Evolutionary conservation across 2,329 filamentous ascomycete genomes (phyloP).

Genomic region (Blumeriella jaapii): DNA sequence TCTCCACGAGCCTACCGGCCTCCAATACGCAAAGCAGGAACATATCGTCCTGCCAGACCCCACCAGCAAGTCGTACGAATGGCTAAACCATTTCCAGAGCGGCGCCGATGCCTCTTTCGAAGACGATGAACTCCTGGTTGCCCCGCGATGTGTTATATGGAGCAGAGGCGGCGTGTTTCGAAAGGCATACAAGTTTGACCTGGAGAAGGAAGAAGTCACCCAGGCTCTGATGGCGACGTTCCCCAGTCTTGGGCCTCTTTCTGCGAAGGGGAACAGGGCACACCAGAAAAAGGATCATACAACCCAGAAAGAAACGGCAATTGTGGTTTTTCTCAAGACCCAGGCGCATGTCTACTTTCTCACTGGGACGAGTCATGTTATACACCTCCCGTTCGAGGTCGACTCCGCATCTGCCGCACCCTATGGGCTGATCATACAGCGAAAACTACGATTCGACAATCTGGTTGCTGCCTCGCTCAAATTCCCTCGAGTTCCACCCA

Average conservation of each 20-base stretch:
- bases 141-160: slow-evolving; percentile 47
- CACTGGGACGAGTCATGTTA: slow-evolving; percentile 73
- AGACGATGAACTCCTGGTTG: slow-evolving; percentile 26
- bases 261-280: slow-evolving; percentile 14
- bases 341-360: slow-evolving; percentile 92
- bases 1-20: slow-evolving; percentile 74
- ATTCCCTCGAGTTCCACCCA: slow-evolving; percentile 57
- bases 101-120: slow-evolving; percentile 27
- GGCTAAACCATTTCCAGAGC: slow-evolving; percentile 51
- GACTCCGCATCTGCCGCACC: slow-evolving; percentile 76
- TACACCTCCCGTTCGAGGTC: slow-evolving; percentile 91
- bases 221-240: slow-evolving; percentile 83
- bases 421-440: slow-evolving; percentile 73
- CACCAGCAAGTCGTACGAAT: slow-evolving; percentile 55
- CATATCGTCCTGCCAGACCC: slow-evolving; percentile 61
- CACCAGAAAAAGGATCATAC: slow-evolving; percentile 21
- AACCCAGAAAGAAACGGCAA: slow-evolving; percentile 42
- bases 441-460: slow-evolving; percentile 50
- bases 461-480: slow-evolving; percentile 41
- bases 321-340: slow-evolving; percentile 85
- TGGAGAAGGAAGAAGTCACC: slow-evolving; percentile 76
- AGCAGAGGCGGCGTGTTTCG: slow-evolving; percentile 75
- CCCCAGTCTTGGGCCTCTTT: slow-evolving; percentile 31
- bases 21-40: slow-evolving; percentile 75
- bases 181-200: slow-evolving; percentile 73